phyloP scores from a whole-genome alignment of 2,329 filamentous ascomycete species.

The Monascus ruber region DNA sequence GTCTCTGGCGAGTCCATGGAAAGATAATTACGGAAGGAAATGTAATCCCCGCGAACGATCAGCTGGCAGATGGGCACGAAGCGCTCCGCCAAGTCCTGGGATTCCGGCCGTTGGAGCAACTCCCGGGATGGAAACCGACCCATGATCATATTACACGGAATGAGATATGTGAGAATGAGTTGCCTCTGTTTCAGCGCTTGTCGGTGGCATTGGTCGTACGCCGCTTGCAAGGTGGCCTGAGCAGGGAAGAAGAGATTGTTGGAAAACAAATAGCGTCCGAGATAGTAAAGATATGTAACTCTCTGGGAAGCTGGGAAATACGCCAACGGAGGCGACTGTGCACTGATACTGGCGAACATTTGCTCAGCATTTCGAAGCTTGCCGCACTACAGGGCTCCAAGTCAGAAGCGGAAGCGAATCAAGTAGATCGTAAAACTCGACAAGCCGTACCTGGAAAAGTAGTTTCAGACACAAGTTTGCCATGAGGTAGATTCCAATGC shows the following conservation, averaged over 20 bases:
- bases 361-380: conserved; percentile 76
- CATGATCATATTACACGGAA: conserved; percentile 70
- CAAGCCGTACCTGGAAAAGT: conserved; percentile 59
- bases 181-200: conserved; percentile 55
- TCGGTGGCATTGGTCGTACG: conserved; percentile 65
- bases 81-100: conserved; percentile 49
- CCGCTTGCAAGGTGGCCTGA: conserved; percentile 60
- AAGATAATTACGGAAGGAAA: conserved; percentile 60
- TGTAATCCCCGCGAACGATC: conserved; percentile 62
- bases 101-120: conserved; percentile 61
- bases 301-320: conserved; percentile 77
- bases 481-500: conserved; percentile 79
- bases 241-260: conserved; percentile 75
- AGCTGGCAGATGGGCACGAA: conserved; percentile 65
- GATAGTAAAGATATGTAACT: conserved; percentile 88
- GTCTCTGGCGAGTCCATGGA: conserved; percentile 43
- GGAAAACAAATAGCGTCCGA: conserved; percentile 79
- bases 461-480: conserved; percentile 84
- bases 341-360: conserved; percentile 78
- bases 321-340: conserved; percentile 67
- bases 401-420: too few relatives aligned
- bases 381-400: conserved; percentile 44
- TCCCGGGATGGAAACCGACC: conserved; percentile 64
- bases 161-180: conserved; percentile 71
- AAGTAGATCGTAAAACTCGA: background rate